phyloP scores from a whole-genome alignment of 345 rosid species.

The Murraya paniculata region DNA sequence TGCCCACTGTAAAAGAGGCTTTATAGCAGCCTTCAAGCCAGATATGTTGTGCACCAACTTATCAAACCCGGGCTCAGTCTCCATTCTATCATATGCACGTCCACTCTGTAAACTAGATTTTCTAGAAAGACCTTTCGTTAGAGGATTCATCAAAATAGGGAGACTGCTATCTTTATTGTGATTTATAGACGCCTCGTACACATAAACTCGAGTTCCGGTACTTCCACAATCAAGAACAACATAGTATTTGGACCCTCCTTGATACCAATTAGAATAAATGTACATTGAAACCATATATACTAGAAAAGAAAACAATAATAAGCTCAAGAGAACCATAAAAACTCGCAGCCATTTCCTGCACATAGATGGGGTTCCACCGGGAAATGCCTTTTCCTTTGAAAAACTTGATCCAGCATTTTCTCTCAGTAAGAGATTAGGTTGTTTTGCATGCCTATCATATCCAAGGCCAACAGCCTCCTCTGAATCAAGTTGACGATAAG shows the following conservation, averaged over 20 bases:
- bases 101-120: slow-evolving; percentile 60
- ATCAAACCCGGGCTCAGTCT: slow-evolving; percentile 95
- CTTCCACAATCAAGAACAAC: slow-evolving; percentile 99
- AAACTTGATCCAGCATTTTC: slow-evolving; percentile 66
- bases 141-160: slow-evolving; percentile 64
- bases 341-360: slow-evolving; percentile 62
- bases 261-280: slow-evolving; percentile 71
- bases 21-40: slow-evolving; percentile 71
- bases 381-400: slow-evolving; percentile 73
- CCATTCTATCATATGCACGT: slow-evolving; percentile 96
- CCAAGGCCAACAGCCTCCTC: slow-evolving; percentile 50
- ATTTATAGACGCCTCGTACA: slow-evolving; percentile 67
- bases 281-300: slow-evolving; percentile 51
- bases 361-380: slow-evolving; percentile 38
- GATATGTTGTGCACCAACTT: slow-evolving; percentile 72
- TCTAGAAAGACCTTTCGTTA: slow-evolving; percentile 67
- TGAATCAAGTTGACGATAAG: slow-evolving; percentile 49
- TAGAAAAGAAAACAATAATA: slow-evolving; percentile 56
- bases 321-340: slow-evolving; percentile 46
- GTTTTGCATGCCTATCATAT: slow-evolving; percentile 35
- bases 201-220: slow-evolving; percentile 93
- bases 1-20: slow-evolving; percentile 91
- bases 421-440: slow-evolving; percentile 38
- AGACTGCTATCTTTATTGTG: slow-evolving; percentile 58
- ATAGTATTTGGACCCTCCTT: slow-evolving; percentile 69